phyloP scores from a whole-genome alignment of 805 yeast genomes.

The Metschnikowia rubicola region DNA sequence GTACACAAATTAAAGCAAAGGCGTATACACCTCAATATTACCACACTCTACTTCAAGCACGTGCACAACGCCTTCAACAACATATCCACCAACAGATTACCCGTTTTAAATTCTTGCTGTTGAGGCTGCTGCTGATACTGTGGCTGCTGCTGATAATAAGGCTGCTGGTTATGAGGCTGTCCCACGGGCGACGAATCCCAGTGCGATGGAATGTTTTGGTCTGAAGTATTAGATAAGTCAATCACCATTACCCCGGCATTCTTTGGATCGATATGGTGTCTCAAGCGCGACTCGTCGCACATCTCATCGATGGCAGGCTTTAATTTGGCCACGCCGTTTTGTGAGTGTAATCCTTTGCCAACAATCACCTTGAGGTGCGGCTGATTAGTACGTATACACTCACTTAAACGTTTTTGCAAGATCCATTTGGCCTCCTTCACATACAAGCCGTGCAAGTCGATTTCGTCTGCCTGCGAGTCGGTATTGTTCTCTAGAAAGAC shows the following conservation, averaged over 20 bases:
- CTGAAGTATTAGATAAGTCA: slow-evolving; percentile 41
- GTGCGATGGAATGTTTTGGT: slow-evolving; percentile 29
- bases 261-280: slow-evolving; percentile 57
- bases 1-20: no score
- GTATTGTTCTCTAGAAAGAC: slow-evolving; percentile 85
- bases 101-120: slow-evolving; percentile 20
- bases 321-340: slow-evolving; percentile 76
- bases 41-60: slow-evolving; percentile 19
- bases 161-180: slow-evolving; percentile 18
- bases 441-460: slow-evolving; percentile 88
- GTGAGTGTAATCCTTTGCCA: slow-evolving; percentile 88
- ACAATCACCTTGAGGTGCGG: slow-evolving; percentile 74
- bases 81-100: slow-evolving; percentile 27
- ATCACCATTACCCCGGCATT: slow-evolving; percentile 81
- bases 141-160: slow-evolving; percentile 20
- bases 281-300: slow-evolving; percentile 64
- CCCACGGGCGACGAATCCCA: slow-evolving; percentile 24
- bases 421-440: slow-evolving; percentile 85
- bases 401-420: slow-evolving; percentile 68
- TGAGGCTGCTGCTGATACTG: slow-evolving; percentile 19
- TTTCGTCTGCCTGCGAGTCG: slow-evolving; percentile 81
- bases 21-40: no score
- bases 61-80: slow-evolving; percentile 32
- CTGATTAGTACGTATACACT: slow-evolving; percentile 58
- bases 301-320: slow-evolving; percentile 84